Evolutionary conservation across 2,329 filamentous ascomycete species (phyloP).

Genomic region (Botrytis fabae): DNA sequence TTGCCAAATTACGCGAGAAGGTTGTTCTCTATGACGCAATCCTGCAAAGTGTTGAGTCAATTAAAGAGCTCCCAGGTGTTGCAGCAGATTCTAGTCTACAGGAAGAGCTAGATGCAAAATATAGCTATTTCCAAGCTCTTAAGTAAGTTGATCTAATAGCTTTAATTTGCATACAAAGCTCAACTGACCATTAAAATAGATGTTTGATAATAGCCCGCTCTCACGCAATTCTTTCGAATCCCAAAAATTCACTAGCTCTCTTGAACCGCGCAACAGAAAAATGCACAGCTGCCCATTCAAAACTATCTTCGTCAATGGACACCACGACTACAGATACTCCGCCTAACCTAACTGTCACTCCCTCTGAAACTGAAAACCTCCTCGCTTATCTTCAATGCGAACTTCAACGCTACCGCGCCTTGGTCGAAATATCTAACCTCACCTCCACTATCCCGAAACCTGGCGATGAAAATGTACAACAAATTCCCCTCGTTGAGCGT

Average conservation of each 20-base stretch:
- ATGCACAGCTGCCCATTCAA: conserved; percentile 51
- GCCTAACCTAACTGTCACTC: conserved; percentile 67
- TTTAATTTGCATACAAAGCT: conserved; percentile 11
- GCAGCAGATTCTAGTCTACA: conserved; percentile 78
- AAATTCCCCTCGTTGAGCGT: conserved; percentile 69
- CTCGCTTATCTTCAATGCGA: conserved; percentile 65
- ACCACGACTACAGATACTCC: conserved; percentile 48
- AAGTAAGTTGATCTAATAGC: conserved; percentile 57
- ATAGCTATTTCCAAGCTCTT: conserved; percentile 81
- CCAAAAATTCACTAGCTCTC: conserved; percentile 81
- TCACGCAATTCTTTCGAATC: conserved; percentile 70
- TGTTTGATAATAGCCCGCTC: conserved; percentile 84
- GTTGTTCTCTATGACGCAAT: conserved; percentile 89
- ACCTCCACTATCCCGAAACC: conserved; percentile 42
- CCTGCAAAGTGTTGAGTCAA: conserved; percentile 84
- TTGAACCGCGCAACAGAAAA: conserved; percentile 71
- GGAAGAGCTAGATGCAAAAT: conserved; percentile 73
- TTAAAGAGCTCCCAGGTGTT: conserved; percentile 86
- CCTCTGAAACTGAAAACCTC: conserved; percentile 59
- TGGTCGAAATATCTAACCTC: conserved; percentile 78
- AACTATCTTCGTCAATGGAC: conserved; percentile 45
- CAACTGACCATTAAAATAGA: conserved; percentile 45
- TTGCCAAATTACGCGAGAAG: conserved; percentile 80
- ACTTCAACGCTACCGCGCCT: conserved; percentile 77
- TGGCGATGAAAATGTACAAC: conserved; percentile 24